Percentiles rank a stretch among this genome's conserved stretches.
phyloP scores from a whole-genome alignment of 1,284 basidiomycete genomes.

The Fomitopsis palustris region DNA sequence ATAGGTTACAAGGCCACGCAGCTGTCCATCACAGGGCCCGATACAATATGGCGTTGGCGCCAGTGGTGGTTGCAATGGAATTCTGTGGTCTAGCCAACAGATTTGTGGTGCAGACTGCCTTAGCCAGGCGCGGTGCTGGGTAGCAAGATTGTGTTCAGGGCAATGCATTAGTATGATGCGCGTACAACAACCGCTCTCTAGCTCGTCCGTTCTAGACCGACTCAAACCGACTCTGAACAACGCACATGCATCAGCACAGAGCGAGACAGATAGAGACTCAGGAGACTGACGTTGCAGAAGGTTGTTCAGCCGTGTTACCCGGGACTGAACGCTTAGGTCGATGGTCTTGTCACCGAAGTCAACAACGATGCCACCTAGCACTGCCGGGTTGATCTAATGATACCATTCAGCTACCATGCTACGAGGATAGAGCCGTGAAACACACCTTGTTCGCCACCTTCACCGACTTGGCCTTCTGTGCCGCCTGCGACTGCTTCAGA shows the following conservation, averaged over 20 bases:
- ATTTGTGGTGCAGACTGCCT: no score
- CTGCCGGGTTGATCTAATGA: conserved; percentile 76
- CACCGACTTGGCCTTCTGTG: conserved; percentile 79
- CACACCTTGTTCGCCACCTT: conserved; percentile 86
- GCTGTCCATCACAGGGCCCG: no score
- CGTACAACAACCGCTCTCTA: conserved; percentile 1
- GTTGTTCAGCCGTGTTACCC: conserved; percentile 93
- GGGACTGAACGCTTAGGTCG: conserved; percentile 90
- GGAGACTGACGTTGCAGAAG: conserved; percentile 68
- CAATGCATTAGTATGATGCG: conserved; percentile 4
- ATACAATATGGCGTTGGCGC: no score
- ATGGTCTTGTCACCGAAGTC: conserved; percentile 99
- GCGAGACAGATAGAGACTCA: background rate
- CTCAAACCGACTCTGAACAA: conserved; percentile 5
- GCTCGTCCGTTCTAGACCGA: background rate
- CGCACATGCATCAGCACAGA: background rate
- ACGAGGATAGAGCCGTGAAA: background rate
- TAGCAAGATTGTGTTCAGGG: background rate
- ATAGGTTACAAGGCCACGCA: no score
- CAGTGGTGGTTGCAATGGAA: no score
- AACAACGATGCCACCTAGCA: conserved; percentile 89
- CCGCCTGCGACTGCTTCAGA: conserved; percentile 82
- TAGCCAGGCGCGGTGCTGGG: background rate
- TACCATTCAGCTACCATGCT: background rate
- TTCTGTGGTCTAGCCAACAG: no score